Conservation (phyloP, 2,329 filamentous ascomycete species). For the Pyrenophora tritici-repentis region DNA sequence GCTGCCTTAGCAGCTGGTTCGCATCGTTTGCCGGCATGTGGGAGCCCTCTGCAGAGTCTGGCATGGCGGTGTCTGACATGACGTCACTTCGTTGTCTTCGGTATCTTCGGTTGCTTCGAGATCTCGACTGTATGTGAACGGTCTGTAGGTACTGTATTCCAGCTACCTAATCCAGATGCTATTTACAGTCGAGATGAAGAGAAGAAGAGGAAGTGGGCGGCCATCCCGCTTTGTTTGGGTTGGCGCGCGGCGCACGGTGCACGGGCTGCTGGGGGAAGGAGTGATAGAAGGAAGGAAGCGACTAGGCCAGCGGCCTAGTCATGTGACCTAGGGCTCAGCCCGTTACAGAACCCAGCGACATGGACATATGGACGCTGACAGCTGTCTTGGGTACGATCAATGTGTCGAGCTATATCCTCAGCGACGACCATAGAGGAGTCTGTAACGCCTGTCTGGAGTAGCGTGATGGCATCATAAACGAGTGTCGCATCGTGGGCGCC, state of each 20-base stretch:
- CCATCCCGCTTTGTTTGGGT: background rate
- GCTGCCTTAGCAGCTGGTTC: background rate
- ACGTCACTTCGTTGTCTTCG: background rate
- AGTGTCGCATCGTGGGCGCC: too few relatives aligned
- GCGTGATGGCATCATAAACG: too few relatives aligned
- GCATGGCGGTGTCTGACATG: background rate
- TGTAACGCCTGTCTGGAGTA: too few relatives aligned
- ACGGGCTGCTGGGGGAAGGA: background rate
- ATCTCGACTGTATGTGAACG: background rate
- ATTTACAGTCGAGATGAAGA: background rate
- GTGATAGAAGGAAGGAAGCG: background rate
- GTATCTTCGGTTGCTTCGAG: background rate
- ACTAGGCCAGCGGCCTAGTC: too few relatives aligned
- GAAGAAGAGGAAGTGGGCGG: too few relatives aligned
- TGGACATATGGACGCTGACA: too few relatives aligned
- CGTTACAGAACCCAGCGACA: too few relatives aligned
- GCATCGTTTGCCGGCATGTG: background rate
- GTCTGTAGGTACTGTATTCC: background rate
- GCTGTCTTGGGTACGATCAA: too few relatives aligned
- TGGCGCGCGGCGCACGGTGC: background rate
- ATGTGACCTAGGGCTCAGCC: background rate
- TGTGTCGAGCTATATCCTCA: too few relatives aligned
- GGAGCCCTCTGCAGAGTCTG: background rate
- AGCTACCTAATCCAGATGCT: background rate
- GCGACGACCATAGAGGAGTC: too few relatives aligned